Evolutionary conservation across 2,329 filamentous ascomycete species (phyloP).

Genomic region (Pseudopyrenochaeta lycopersici): DNA sequence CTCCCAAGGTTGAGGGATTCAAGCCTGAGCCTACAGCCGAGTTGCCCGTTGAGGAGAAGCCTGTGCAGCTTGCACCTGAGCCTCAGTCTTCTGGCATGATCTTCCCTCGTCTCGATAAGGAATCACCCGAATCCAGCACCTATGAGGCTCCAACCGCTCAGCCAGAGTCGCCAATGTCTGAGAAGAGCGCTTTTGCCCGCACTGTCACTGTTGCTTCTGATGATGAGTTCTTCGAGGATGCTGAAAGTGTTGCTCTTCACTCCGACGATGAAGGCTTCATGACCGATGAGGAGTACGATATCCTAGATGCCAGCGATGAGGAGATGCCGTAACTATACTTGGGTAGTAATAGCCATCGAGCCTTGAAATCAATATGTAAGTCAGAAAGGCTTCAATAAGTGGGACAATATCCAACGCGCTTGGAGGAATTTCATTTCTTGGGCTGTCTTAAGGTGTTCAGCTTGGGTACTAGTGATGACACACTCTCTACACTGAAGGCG

Average conservation of each 20-base stretch:
- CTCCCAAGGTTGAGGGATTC: conserved; percentile 23
- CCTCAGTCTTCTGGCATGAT: conserved; percentile 73
- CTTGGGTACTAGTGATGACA: conserved; percentile 25
- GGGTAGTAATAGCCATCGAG: too few species aligned
- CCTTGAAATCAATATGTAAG: too few species aligned
- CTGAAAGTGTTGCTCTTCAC: conserved; percentile 63
- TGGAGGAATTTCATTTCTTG: background rate
- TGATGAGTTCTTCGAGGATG: conserved; percentile 66
- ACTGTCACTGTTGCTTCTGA: conserved; percentile 51
- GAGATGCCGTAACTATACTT: conserved; percentile 66
- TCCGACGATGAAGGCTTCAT: conserved; percentile 80
- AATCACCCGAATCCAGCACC: conserved; percentile 84
- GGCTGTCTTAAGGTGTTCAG: conserved; percentile 12
- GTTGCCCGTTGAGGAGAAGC: conserved; percentile 47
- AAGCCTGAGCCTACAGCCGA: conserved; percentile 33
- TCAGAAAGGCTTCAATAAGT: too few species aligned
- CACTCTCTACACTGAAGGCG: conserved; percentile 28
- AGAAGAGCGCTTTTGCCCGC: conserved; percentile 41
- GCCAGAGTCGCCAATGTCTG: conserved; percentile 30
- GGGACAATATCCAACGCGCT: background rate
- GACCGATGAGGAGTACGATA: conserved; percentile 98
- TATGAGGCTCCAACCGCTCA: conserved; percentile 65
- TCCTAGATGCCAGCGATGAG: conserved; percentile 92
- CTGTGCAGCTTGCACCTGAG: conserved; percentile 21
- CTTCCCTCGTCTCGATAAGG: conserved; percentile 95